These are phyloP conservation scores for Asterella californica DNA, from an alignment of 225 moss, liverwort and hornwort species.

Conservation along the genomic window DNA sequence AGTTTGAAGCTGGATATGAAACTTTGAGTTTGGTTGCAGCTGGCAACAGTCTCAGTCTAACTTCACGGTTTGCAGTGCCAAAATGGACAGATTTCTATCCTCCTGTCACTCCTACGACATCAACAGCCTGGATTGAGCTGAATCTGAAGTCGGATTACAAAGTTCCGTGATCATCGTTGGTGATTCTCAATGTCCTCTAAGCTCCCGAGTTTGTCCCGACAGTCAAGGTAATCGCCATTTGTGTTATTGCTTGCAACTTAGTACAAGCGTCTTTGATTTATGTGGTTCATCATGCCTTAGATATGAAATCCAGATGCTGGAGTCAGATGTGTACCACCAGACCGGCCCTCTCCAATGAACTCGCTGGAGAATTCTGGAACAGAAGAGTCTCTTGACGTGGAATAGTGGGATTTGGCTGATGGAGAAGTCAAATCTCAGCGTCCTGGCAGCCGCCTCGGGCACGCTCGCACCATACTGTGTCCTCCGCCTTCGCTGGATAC, in stretches of 20 bases:
- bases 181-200: conserved; percentile 14
- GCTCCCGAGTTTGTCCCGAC: conserved; percentile 25
- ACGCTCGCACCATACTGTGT: not conserved
- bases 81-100: not conserved
- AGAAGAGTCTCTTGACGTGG: not conserved
- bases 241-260: not conserved
- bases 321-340: not conserved
- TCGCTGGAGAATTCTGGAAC: not conserved
- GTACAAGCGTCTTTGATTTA: not conserved
- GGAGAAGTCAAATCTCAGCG: conserved; percentile 31
- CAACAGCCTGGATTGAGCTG: not conserved
- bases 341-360: not conserved
- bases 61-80: not conserved
- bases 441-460: not conserved
- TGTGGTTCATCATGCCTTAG: not conserved
- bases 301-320: conserved; percentile 21
- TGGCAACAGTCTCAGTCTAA: not conserved
- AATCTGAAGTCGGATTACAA: conserved; percentile 21
- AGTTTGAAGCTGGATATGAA: too few species aligned
- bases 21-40: not conserved
- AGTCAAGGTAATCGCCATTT: conserved; percentile 27
- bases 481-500: conserved; percentile 38
- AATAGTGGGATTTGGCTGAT: conserved; percentile 28
- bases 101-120: not conserved
- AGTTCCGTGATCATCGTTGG: not conserved